Conservation (phyloP, 1,284 basidiomycete genomes). For the Marasmius tenuissimus region DNA sequence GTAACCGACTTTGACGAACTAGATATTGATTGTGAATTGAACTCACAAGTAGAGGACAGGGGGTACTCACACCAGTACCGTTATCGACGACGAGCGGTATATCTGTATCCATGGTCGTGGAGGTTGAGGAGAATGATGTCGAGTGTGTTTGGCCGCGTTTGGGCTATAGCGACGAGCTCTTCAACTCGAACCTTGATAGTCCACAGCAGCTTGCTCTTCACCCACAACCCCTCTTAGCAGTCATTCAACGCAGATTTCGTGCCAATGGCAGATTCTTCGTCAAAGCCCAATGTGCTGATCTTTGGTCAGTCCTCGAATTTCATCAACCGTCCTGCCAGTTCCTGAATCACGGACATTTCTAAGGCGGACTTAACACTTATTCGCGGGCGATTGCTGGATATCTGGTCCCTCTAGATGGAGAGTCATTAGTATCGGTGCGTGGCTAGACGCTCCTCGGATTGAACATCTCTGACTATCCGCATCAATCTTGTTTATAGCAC, state of each 20-base stretch:
- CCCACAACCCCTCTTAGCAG: conserved; percentile 9
- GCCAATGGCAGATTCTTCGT: conserved; percentile 29
- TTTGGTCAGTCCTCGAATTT: conserved; percentile 56
- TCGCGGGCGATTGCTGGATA: conserved; percentile 65
- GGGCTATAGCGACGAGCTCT: neutral
- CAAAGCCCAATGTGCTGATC: conserved; percentile 75
- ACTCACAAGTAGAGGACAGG: conserved; percentile 10
- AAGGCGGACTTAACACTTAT: conserved; percentile 78
- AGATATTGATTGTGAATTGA: conserved; percentile 14
- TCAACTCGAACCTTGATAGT: neutral
- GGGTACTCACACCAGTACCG: conserved; percentile 86
- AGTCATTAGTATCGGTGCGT: conserved; percentile 73
- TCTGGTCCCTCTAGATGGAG: conserved; percentile 63
- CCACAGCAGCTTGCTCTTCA: neutral
- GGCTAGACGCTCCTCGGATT: conserved; percentile 9
- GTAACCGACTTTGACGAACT: conserved; percentile 99
- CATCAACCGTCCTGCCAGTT: conserved; percentile 10
- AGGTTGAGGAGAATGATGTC: neutral
- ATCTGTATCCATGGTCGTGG: neutral
- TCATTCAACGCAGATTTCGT: conserved; percentile 12
- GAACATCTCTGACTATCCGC: neutral
- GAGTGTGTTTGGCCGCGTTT: neutral
- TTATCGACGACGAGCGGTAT: conserved; percentile 93
- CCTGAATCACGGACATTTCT: conserved; percentile 9
- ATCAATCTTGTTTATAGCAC: conserved; percentile 41